Percentiles rank a stretch among this genome's conserved stretches.
Evolutionary conservation across 2,329 filamentous ascomycete species (phyloP).

Genomic region (Alternaria longipes): DNA sequence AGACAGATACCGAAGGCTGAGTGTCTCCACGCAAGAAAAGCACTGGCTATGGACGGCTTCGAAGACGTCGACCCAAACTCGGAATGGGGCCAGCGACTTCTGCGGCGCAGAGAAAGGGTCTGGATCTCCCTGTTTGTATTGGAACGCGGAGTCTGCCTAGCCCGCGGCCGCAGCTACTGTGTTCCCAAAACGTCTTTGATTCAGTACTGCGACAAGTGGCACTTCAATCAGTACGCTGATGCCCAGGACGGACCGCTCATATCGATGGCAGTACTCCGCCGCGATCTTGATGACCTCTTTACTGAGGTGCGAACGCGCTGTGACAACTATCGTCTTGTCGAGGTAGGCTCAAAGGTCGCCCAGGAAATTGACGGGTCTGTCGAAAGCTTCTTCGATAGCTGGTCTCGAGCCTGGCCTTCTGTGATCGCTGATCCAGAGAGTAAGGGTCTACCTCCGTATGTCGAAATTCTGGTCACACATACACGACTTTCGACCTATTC

Average conservation of each 20-base stretch:
- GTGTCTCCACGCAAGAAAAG: conserved; percentile 72
- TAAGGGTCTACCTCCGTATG: conserved; percentile 71
- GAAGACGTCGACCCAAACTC: conserved; percentile 68
- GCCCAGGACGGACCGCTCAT: conserved; percentile 75
- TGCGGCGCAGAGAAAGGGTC: conserved; percentile 72
- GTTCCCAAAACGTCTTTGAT: conserved; percentile 73
- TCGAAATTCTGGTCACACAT: conserved; percentile 76
- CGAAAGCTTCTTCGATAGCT: conserved; percentile 71
- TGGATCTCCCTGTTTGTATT: conserved; percentile 78
- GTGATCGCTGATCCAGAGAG: conserved; percentile 51
- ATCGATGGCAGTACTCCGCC: conserved; percentile 73
- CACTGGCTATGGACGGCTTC: conserved; percentile 74
- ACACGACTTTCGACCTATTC: conserved; percentile 78
- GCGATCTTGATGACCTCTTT: conserved; percentile 71
- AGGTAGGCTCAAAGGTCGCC: conserved; percentile 63
- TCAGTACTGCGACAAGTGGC: conserved; percentile 75
- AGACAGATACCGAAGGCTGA: conserved; percentile 69
- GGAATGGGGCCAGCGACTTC: conserved; percentile 66
- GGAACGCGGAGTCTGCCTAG: conserved; percentile 76
- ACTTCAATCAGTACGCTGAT: conserved; percentile 69
- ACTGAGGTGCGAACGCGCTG: conserved; percentile 67
- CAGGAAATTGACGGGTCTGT: conserved; percentile 60
- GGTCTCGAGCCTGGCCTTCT: conserved; percentile 68
- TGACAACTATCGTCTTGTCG: conserved; percentile 63
- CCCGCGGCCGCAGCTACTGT: conserved; percentile 73